Percentiles rank a stretch among this genome's conserved stretches.
Conservation (phyloP, 495 filamentous ascomycete species). For the Xylaria scruposa region DNA sequence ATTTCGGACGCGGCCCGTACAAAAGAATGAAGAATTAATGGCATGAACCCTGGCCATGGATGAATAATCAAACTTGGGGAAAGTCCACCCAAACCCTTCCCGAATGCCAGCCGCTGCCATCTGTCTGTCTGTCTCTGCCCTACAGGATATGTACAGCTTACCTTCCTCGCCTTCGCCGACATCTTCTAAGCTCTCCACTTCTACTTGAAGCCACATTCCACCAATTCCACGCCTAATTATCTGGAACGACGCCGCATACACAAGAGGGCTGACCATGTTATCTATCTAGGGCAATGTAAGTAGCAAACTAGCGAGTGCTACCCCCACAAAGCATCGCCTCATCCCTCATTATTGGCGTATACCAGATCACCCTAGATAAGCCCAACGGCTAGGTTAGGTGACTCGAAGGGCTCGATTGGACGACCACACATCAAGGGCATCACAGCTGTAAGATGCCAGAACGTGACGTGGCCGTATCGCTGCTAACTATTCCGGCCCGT, state of each 20-base stretch:
- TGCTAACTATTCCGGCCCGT: slow-evolving; percentile 21
- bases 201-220: background rate
- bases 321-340: background rate
- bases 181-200: background rate
- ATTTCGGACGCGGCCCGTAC: background rate
- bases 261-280: background rate
- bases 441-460: slow-evolving; percentile 31
- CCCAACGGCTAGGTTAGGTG: slow-evolving; percentile 2
- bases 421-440: background rate
- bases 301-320: background rate
- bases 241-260: background rate
- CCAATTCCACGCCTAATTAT: background rate
- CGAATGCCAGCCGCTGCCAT: background rate
- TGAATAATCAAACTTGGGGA: background rate
- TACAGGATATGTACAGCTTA: background rate
- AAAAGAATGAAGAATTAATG: background rate
- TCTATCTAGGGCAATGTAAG: background rate
- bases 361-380: background rate
- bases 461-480: slow-evolving; percentile 31
- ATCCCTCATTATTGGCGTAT: background rate
- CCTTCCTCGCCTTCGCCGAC: background rate
- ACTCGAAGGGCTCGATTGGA: background rate
- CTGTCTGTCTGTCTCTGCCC: background rate
- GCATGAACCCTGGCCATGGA: background rate
- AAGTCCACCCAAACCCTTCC: background rate